Percentiles rank a stretch among this genome's conserved stretches.
Conservation (phyloP, 2,329 filamentous ascomycete species). For the Exophiala lecanii-corni region DNA sequence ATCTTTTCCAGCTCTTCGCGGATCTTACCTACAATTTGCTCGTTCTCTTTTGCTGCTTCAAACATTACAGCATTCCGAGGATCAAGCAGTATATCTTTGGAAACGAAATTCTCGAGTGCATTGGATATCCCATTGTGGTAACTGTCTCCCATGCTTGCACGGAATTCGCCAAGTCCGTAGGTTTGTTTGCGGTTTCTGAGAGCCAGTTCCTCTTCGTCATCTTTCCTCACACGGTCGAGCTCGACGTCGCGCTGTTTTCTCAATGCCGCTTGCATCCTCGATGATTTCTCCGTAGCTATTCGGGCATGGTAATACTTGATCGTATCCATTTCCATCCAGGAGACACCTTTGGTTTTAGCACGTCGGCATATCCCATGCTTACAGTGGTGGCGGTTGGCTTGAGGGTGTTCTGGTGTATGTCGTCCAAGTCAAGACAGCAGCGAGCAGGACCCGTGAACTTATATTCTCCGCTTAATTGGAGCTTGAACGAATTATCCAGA, state of each 20-base stretch:
- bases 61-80: constrained; percentile 21
- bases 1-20: constrained; percentile 22
- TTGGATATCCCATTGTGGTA: constrained; percentile 1
- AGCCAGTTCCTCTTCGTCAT: constrained; percentile 21
- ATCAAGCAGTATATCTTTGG: constrained; percentile 18
- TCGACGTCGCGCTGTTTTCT: constrained; percentile 27
- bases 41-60: constrained; percentile 23
- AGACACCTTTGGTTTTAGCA: constrained; percentile 23
- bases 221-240: constrained; percentile 22
- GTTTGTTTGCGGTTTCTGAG: constrained; percentile 12
- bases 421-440: constrained; percentile 19
- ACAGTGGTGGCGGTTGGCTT: no score
- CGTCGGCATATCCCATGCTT: constrained; percentile 23
- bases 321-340: constrained; percentile 26
- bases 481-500: constrained; percentile 20
- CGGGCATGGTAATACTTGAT: constrained; percentile 25
- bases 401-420: constrained; percentile 2
- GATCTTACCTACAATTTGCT: constrained; percentile 22
- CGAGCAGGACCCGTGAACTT: constrained; percentile 19
- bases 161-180: constrained; percentile 12
- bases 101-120: constrained; percentile 14
- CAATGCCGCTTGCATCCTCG: constrained; percentile 24
- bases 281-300: constrained; percentile 22
- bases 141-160: background rate
- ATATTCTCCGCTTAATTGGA: constrained; percentile 21